Evolutionary conservation across 139 green algal genomes (phyloP).

Genomic region (Auxenochlorella pyrenoidosa): DNA sequence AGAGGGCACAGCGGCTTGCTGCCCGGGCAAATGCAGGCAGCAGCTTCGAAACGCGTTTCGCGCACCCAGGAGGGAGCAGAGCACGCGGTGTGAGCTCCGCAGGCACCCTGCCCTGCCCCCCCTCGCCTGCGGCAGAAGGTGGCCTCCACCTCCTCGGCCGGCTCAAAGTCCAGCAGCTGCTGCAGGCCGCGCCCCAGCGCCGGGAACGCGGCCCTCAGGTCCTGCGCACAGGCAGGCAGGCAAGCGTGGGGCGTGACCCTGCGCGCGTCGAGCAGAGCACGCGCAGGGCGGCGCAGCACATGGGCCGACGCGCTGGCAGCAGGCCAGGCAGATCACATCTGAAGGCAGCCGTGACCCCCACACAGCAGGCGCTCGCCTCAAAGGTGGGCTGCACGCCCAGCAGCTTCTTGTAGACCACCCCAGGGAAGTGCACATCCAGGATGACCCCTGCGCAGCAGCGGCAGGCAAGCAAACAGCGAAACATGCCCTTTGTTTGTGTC

Average conservation of each 20-base stretch:
- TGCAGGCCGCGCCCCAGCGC: conserved; percentile 67
- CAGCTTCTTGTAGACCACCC: conserved; percentile 86
- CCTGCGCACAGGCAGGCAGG: conserved; percentile 18
- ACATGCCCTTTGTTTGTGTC: too few relatives aligned
- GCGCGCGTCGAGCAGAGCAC: not conserved
- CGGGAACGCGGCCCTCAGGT: conserved; percentile 72
- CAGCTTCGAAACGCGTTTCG: too few relatives aligned
- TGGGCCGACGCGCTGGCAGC: too few relatives aligned
- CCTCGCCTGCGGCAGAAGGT: conserved; percentile 34
- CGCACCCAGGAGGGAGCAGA: too few relatives aligned
- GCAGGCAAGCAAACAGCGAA: not conserved
- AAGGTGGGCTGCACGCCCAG: conserved; percentile 44
- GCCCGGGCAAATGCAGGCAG: too few relatives aligned
- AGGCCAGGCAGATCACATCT: not conserved
- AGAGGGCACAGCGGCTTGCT: too few relatives aligned
- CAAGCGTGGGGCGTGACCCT: not conserved
- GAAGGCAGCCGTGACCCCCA: not conserved
- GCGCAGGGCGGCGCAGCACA: not conserved
- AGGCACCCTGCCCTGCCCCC: too few relatives aligned
- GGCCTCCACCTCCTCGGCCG: conserved; percentile 64
- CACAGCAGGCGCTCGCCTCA: not conserved
- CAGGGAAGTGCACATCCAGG: conserved; percentile 87
- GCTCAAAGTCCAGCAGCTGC: conserved; percentile 73
- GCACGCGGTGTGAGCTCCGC: too few relatives aligned
- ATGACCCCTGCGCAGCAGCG: conserved; percentile 56